Evolutionary conservation across 1,284 basidiomycete genomes (phyloP).

Genomic region (Amylostereum areolatum): DNA sequence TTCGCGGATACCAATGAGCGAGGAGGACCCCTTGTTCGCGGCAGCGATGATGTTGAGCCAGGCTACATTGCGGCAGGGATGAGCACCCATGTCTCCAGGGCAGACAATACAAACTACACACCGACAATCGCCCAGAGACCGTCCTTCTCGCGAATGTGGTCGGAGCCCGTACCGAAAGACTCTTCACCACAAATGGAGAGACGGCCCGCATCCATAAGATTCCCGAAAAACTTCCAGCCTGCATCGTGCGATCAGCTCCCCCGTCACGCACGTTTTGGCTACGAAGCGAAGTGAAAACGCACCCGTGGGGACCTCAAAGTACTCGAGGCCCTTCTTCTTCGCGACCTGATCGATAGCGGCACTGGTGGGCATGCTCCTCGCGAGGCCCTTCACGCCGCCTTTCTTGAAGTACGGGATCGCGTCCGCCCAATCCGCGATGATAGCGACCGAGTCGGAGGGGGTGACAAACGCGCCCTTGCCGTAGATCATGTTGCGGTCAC

Average conservation of each 20-base stretch:
- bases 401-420: constrained; percentile 96
- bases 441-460: constrained; percentile 94
- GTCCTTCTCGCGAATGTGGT: constrained; percentile 99
- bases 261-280: too few relatives aligned
- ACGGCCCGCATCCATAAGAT: constrained; percentile 97
- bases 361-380: constrained; percentile 95
- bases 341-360: constrained; percentile 97
- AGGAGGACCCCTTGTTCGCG: constrained; percentile 79
- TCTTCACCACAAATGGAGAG: constrained; percentile 99
- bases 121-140: constrained; percentile 96
- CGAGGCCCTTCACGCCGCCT: constrained; percentile 91
- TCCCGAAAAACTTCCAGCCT: constrained; percentile 99
- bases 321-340: constrained; percentile 88
- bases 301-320: constrained; percentile 97
- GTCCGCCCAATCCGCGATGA: constrained; percentile 97
- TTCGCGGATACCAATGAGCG: constrained; percentile 83
- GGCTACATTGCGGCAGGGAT: constrained; percentile 45
- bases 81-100: constrained; percentile 2
- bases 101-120: constrained; percentile 24
- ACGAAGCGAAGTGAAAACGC: constrained; percentile 25
- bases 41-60: constrained; percentile 97
- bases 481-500: constrained; percentile 99
- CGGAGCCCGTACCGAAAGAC: constrained; percentile 98
- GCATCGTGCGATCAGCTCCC: too few relatives aligned
- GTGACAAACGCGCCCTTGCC: constrained; percentile 98